Percentiles rank a stretch among this genome's conserved stretches.
Conservation (phyloP, 441 rosid species). For the Croton laevigatus region DNA sequence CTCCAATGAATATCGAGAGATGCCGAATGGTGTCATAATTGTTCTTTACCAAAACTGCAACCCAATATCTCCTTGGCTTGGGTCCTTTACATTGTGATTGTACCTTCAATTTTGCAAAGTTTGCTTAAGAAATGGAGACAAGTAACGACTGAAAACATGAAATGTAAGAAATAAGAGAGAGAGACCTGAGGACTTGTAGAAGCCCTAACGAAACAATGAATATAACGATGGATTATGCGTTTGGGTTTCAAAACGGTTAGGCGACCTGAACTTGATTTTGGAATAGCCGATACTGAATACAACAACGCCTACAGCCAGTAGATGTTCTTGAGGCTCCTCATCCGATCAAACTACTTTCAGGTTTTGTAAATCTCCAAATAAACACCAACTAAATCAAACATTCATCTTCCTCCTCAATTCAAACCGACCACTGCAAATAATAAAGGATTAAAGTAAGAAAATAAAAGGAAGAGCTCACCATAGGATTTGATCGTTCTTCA, state of each 20-base stretch:
- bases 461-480: too few relatives aligned
- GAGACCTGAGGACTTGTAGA: conserved; percentile 45
- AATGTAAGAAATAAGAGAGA: neutral
- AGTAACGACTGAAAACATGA: neutral
- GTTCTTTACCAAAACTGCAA: conserved; percentile 54
- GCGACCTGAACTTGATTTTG: too few relatives aligned
- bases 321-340: too few relatives aligned
- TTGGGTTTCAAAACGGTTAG: conserved; percentile 28
- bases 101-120: conserved; percentile 12
- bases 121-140: neutral
- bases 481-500: too few relatives aligned
- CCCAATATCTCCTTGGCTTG: conserved; percentile 55
- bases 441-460: too few relatives aligned
- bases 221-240: conserved; percentile 16
- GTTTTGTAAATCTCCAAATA: too few relatives aligned
- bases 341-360: too few relatives aligned
- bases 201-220: conserved; percentile 38
- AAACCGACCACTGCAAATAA: too few relatives aligned
- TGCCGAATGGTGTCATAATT: conserved; percentile 61
- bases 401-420: too few relatives aligned
- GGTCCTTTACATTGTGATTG: conserved; percentile 49
- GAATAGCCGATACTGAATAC: too few relatives aligned
- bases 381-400: too few relatives aligned
- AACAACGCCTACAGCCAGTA: too few relatives aligned
- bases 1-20: conserved; percentile 70